A percentile compares a stretch with the other conserved stretches of the same genome.
phyloP scores from a whole-genome alignment of 2,329 filamentous ascomycete genomes.

The Chaetomium sp. region DNA sequence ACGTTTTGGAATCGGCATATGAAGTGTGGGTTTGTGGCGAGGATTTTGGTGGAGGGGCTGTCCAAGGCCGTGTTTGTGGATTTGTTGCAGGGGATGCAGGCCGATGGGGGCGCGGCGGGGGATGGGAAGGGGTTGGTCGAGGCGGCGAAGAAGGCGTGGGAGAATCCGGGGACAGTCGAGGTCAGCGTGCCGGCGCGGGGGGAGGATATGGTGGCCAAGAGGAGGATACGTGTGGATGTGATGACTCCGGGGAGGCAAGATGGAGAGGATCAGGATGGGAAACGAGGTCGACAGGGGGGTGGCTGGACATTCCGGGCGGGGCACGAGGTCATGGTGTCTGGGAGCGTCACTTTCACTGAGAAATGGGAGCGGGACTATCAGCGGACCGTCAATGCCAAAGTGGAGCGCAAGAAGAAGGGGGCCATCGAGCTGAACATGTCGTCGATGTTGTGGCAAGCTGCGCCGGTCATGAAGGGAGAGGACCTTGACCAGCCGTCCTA shows the following conservation, averaged over 20 bases:
- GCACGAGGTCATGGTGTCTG: slow-evolving; percentile 15
- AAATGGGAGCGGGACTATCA: slow-evolving; percentile 33
- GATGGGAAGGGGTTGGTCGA: slow-evolving; percentile 19
- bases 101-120: slow-evolving; percentile 4
- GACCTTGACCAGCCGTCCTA: slow-evolving; percentile 22
- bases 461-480: slow-evolving; percentile 1
- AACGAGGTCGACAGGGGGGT: background rate
- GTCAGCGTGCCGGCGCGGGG: slow-evolving; percentile 13
- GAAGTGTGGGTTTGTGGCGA: slow-evolving; percentile 27
- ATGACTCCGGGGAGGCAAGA: slow-evolving; percentile 22
- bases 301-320: slow-evolving; percentile 7
- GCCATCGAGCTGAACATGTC: slow-evolving; percentile 30
- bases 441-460: slow-evolving; percentile 30
- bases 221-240: slow-evolving; percentile 25
- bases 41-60: slow-evolving; percentile 27
- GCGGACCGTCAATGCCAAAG: slow-evolving; percentile 28
- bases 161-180: slow-evolving; percentile 25
- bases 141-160: slow-evolving; percentile 27
- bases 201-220: background rate
- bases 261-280: background rate
- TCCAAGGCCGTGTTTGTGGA: slow-evolving; percentile 8
- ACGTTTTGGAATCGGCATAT: slow-evolving; percentile 31
- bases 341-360: slow-evolving; percentile 29
- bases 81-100: background rate
- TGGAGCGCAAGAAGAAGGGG: slow-evolving; percentile 30